Evolutionary conservation across 805 yeast genomes (phyloP), one percentile per base, ranked within the genome.

Genomic region (Hanseniaspora jakobsenii): DNA sequence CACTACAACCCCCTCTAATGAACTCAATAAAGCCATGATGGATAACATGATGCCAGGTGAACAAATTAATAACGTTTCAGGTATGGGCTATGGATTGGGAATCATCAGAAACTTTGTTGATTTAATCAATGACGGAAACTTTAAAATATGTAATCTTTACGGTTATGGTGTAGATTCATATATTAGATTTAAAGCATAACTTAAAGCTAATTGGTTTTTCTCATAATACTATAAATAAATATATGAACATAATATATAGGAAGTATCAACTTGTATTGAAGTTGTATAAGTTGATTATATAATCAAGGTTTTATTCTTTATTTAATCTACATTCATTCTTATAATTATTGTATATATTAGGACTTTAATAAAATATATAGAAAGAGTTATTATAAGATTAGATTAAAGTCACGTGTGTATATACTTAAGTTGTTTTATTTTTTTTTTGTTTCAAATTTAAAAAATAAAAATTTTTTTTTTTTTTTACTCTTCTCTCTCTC

Each of bases 71-170:
- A 69, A 70, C 18, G 72, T 89, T 28, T 95, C 96, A 0, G 98
- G 98, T 0, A 81, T 91, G 82, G 97, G 97, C 0, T 89, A 85
- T 57, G 98, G 98, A 0, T 62, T 89, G 45, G 97, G 97, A 6
- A 65, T 89, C 50, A 81, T 87, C 49, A 66, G 75, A 52, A 80
- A 84, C 0, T 81, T 81, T 53, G 75, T 80, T 24, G 81, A 77
- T 54, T 69, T 79, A 56, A 45, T 45, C 5, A 80, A 81, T 57
- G 80, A 79, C 32, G 91, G 91, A 2, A 66, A 66, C 36, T 66
- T 83, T 40, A 75, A 75, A 48, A 66, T 83, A 23, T 85, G 81
- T 57, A 75, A 80, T 38, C 69, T 80, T 48, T 72, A 72, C 61
- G 89, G 91, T 1, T 70, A 77, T 69, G 94, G 94, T 3, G 80